Evolutionary conservation across 2,329 filamentous ascomycete genomes (phyloP).

Genomic region (Plectosphaerella plurivora): DNA sequence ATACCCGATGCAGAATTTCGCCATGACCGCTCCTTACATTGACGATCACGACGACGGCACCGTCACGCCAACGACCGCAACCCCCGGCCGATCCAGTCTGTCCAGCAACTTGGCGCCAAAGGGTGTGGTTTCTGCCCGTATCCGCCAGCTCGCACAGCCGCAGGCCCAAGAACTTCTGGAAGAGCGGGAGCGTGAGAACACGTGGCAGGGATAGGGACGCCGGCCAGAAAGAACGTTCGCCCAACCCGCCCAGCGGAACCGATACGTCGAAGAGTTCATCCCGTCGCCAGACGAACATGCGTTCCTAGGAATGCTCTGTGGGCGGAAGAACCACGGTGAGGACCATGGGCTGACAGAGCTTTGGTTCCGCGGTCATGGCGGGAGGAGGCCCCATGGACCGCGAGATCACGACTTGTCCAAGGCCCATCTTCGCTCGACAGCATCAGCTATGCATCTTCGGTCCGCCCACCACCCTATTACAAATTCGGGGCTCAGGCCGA

Average conservation of each 20-base stretch:
- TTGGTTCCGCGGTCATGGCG: not conserved
- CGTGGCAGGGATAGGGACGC: conserved; percentile 12
- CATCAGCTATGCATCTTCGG: conserved; percentile 7
- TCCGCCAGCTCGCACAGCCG: conserved; percentile 19
- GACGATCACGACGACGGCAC: conserved; percentile 4
- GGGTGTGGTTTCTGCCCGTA: conserved; percentile 27
- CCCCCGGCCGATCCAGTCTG: not conserved
- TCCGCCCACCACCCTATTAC: not conserved
- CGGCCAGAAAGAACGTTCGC: conserved; percentile 10
- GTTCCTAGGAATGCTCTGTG: conserved; percentile 3
- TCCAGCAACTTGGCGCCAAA: conserved; percentile 18
- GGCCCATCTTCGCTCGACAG: conserved; percentile 4
- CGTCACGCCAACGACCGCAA: conserved; percentile 1
- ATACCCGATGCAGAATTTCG: conserved; percentile 4
- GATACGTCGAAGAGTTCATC: conserved; percentile 5
- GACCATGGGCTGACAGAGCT: conserved; percentile 3
- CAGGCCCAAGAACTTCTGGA: conserved; percentile 7
- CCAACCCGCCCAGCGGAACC: conserved; percentile 12
- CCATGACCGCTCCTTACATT: conserved; percentile 16
- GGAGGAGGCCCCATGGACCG: not conserved
- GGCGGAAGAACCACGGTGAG: conserved; percentile 1
- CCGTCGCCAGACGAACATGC: conserved; percentile 7
- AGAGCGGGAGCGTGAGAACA: conserved; percentile 18
- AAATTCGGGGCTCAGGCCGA: not conserved
- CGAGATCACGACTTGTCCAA: not conserved